Evolutionary conservation across 345 rosid genomes (phyloP), one percentile per base, ranked within the genome.

Genomic region (Sonneratia caseolaris): DNA sequence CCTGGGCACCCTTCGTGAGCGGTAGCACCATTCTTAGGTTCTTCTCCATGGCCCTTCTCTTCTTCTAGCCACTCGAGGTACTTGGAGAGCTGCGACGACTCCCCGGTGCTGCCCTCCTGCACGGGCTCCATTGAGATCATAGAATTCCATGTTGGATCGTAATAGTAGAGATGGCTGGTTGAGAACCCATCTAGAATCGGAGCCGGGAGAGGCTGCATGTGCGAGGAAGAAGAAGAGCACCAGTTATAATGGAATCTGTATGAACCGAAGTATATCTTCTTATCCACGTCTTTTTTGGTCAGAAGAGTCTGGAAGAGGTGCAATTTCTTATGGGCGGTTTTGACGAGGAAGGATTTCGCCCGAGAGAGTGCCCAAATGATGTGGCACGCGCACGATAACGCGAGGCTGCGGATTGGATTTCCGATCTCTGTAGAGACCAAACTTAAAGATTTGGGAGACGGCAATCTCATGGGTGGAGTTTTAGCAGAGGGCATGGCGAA

Each of bases 1-100:
- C 84, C 84, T 35, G 70, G 68, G n/a, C 74, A 80, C 15, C 37
- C 45, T 18, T 9, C 73, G 36, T 43, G 49, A 1, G 64, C 53
- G 70, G 5, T 13, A 14, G 22, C 0, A 13, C 70, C 13, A 42
- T 49, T 27, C 24, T 49, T 21, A 24, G 21, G 35, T 16, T 62
- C 55, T 1, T 66, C 66, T 5, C 73, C 80, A 1, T 70, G 72
- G 15, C 67, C 78, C 70, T 83, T 81, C 71, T 86, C 88, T 71
- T 86, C 88, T 71, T 94, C 98, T 7, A 94, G 86, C 86, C 91
- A 84, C 38, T 76, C 80, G 32, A 91, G 88, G 74, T 94, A 91
- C 57, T 81, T 86, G 4, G 90, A 79, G 47, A 93, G 86, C 79
- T 84, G 80, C 16, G 86, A 65, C 24, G 86, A 66, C 24, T 81